These are phyloP conservation scores for Rubia tinctorum DNA, from an alignment of 305 asterid genomes.

Conservation along the genomic window DNA sequence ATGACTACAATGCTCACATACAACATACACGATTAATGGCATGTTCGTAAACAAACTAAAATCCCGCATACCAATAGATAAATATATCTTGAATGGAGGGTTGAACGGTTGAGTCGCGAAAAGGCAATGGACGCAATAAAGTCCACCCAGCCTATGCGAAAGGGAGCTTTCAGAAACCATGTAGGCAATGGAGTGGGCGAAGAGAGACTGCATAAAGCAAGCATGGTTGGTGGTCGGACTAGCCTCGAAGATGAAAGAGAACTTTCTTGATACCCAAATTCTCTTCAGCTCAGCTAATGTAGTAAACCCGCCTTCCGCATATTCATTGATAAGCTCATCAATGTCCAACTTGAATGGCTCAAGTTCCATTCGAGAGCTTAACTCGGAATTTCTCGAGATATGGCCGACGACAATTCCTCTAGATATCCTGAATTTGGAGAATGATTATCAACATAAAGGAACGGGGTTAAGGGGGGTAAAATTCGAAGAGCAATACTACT, in stretches of 20 bases:
- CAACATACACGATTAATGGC: neutral
- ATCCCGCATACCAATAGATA: constrained; percentile 58
- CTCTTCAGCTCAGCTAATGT: constrained; percentile 65
- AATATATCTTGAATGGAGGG: constrained; percentile 77
- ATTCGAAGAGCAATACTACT: neutral
- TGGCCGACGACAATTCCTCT: neutral
- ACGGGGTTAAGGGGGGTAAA: neutral
- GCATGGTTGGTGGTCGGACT: constrained; percentile 75
- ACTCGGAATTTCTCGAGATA: neutral
- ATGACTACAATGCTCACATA: neutral
- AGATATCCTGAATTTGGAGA: neutral
- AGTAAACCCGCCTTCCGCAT: constrained; percentile 52
- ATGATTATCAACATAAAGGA: neutral
- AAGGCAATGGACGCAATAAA: constrained; percentile 76
- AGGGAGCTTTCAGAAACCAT: constrained; percentile 49
- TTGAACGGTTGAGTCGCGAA: constrained; percentile 83
- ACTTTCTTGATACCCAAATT: constrained; percentile 71
- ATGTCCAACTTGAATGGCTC: constrained; percentile 82
- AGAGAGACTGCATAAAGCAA: constrained; percentile 84
- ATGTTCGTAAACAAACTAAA: constrained; percentile 1
- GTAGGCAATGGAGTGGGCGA: constrained; percentile 70
- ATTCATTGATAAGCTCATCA: constrained; percentile 73
- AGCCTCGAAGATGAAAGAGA: constrained; percentile 79
- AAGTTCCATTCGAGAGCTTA: constrained; percentile 44
- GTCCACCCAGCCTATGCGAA: constrained; percentile 65